Evolutionary conservation across 164 flowering plant genomes (phyloP).

Genomic region (Nelumbo lutea): DNA sequence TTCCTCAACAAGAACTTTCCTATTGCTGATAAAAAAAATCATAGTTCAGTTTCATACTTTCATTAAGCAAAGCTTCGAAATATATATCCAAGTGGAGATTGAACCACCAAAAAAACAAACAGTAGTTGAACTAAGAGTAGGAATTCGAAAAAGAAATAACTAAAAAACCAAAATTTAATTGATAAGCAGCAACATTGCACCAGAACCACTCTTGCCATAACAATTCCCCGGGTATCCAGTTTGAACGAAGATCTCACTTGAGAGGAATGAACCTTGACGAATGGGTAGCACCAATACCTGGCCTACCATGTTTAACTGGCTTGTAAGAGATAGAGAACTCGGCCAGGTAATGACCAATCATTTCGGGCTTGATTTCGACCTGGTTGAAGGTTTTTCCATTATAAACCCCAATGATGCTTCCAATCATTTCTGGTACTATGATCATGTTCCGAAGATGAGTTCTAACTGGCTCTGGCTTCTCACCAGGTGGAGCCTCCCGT

Average conservation of each 20-base stretch:
- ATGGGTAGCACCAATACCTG: constrained; percentile 62
- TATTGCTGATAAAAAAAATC: no score
- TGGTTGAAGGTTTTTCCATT: constrained; percentile 55
- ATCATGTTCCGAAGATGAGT: constrained; percentile 26
- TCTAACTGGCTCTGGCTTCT: constrained; percentile 44
- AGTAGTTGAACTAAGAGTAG: no score
- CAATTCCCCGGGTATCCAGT: no score
- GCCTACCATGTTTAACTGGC: constrained; percentile 60
- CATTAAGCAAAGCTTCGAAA: no score
- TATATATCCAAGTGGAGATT: no score
- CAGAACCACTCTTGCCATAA: background rate
- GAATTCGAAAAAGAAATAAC: no score
- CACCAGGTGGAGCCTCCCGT: constrained; percentile 14
- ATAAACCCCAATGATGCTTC: constrained; percentile 52
- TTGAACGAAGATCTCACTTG: constrained; percentile 25
- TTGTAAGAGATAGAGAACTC: constrained; percentile 52
- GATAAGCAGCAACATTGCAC: background rate
- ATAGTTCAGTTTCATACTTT: no score
- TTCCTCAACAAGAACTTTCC: no score
- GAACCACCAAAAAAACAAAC: no score
- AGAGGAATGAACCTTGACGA: constrained; percentile 58
- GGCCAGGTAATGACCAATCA: constrained; percentile 31
- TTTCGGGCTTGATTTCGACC: no score
- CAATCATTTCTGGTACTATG: constrained; percentile 59
- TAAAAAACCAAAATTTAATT: no score